Conservation (phyloP, 108 stramenopile genomes). For the Cyclotella atomus region DNA sequence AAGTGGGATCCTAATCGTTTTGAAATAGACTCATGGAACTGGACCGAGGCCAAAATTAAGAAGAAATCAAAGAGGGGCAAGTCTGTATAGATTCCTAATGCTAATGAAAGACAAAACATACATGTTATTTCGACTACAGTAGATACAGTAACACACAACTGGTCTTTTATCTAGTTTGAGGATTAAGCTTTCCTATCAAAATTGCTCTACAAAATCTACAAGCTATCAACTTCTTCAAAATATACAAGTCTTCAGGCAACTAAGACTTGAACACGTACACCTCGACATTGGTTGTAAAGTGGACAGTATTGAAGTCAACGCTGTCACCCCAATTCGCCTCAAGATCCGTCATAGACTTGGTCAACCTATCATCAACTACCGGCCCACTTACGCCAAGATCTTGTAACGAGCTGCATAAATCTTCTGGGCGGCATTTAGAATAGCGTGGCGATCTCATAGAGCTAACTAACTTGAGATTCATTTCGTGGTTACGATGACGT, state of each 20-base stretch:
- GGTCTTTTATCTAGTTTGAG: too few species aligned
- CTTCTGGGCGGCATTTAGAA: neutral
- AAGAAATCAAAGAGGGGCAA: neutral
- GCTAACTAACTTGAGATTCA: neutral
- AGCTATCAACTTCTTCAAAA: neutral
- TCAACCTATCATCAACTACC: neutral
- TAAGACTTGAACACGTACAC: too few species aligned
- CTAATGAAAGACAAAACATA: neutral
- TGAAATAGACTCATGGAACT: slow-evolving; percentile 9
- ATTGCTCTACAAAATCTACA: neutral
- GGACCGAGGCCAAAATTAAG: slow-evolving; percentile 1
- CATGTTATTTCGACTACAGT: neutral
- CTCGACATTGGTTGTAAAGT: neutral
- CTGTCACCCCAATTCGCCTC: neutral
- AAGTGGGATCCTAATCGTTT: slow-evolving; percentile 17
- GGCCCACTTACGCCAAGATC: neutral
- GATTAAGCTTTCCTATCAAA: neutral
- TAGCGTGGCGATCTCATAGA: neutral
- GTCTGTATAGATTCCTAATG: too few species aligned
- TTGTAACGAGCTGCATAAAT: neutral
- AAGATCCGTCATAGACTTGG: neutral
- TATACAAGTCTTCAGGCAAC: neutral
- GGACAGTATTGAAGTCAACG: neutral
- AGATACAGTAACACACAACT: neutral
- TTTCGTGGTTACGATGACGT: neutral